These are phyloP conservation scores for Cladorrhinum sp. DNA, from an alignment of 2,329 filamentous ascomycete species.

Conservation along the genomic window DNA sequence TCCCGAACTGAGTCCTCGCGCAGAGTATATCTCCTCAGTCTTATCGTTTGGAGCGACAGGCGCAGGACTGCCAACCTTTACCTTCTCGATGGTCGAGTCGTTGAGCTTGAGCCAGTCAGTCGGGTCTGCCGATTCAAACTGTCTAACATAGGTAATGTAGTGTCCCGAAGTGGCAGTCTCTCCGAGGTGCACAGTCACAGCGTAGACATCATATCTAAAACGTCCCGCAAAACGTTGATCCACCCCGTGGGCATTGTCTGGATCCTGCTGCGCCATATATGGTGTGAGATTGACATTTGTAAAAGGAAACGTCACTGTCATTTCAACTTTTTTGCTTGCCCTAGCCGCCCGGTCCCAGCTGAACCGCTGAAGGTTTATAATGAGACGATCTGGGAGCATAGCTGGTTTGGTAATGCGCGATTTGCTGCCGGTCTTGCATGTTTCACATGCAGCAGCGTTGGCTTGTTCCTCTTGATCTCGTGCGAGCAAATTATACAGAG, in stretches of 20 bases:
- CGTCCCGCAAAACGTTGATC: slow-evolving; percentile 49
- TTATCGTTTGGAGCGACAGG: slow-evolving; percentile 30
- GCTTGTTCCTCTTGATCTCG: slow-evolving; percentile 57
- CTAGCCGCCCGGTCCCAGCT: neutral
- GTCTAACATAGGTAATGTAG: slow-evolving; percentile 70
- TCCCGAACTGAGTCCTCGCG: slow-evolving; percentile 36
- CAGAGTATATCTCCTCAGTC: slow-evolving; percentile 38
- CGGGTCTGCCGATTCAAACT: slow-evolving; percentile 46
- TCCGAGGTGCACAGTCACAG: slow-evolving; percentile 75
- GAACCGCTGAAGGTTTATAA: slow-evolving; percentile 67
- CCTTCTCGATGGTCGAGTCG: slow-evolving; percentile 41
- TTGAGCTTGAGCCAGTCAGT: slow-evolving; percentile 50
- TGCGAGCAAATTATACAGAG: slow-evolving; percentile 60
- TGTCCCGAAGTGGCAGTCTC: slow-evolving; percentile 68
- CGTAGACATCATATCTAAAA: slow-evolving; percentile 81
- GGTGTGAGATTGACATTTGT: slow-evolving; percentile 58
- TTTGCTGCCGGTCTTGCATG: slow-evolving; percentile 62
- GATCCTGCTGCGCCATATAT: slow-evolving; percentile 37
- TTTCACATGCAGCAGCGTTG: slow-evolving; percentile 60
- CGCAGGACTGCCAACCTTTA: slow-evolving; percentile 41
- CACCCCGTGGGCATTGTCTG: slow-evolving; percentile 30
- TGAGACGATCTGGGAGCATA: slow-evolving; percentile 74
- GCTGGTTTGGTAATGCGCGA: slow-evolving; percentile 71
- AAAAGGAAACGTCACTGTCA: slow-evolving; percentile 73
- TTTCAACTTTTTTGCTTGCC: slow-evolving; percentile 62